phyloP scores from a whole-genome alignment of 2,329 filamentous ascomycete species.

The Fusarium odoratissimum region DNA sequence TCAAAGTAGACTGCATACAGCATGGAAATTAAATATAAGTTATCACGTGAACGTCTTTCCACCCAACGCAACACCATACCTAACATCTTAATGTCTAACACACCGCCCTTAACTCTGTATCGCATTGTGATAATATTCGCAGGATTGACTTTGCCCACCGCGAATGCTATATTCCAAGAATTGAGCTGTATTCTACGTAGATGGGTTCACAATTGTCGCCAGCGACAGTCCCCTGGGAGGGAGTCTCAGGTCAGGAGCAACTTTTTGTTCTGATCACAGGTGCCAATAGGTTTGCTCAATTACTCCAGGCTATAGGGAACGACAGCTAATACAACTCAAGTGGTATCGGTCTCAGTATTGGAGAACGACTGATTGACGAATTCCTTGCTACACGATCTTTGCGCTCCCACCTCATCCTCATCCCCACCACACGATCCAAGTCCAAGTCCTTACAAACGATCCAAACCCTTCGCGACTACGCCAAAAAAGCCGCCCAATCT shows the following conservation, averaged over 20 bases:
- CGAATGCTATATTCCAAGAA: not conserved
- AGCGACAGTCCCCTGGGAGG: conserved; percentile 51
- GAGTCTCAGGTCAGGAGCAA: conserved; percentile 55
- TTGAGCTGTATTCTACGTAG: not conserved
- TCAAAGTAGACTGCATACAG: too few relatives aligned
- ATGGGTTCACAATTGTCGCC: conserved; percentile 42
- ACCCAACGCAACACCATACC: not conserved
- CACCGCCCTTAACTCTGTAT: conserved; percentile 12
- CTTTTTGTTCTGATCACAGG: conserved; percentile 81
- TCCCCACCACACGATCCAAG: conserved; percentile 83
- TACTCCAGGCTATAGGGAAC: not conserved
- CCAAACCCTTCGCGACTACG: conserved; percentile 70
- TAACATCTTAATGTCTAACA: conserved; percentile 1
- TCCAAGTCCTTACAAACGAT: conserved; percentile 81
- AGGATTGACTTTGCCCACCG: not conserved
- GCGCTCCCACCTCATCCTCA: conserved; percentile 77
- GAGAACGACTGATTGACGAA: conserved; percentile 87
- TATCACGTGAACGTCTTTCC: conserved; percentile 22
- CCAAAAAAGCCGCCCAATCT: conserved; percentile 55
- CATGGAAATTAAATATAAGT: conserved; percentile 29
- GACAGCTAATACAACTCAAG: conserved; percentile 59
- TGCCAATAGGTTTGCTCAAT: conserved; percentile 77
- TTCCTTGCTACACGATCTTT: conserved; percentile 78
- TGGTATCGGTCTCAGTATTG: conserved; percentile 86
- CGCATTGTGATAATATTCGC: not conserved